Conservation (phyloP, 2,329 filamentous ascomycete genomes). For the Fusarium lyarnte region DNA sequence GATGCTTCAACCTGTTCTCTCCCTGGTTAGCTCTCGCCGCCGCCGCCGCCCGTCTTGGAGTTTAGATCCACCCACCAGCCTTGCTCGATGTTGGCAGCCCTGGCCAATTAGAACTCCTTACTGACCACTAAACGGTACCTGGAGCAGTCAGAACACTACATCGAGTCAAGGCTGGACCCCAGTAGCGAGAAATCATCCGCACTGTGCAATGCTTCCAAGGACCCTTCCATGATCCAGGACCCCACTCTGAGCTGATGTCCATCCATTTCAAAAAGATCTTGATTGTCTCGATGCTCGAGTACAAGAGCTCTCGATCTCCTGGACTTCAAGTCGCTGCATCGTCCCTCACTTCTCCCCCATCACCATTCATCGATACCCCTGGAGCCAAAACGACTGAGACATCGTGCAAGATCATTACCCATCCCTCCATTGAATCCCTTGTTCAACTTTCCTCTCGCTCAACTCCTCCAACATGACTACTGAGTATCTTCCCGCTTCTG, state of each 20-base stretch:
- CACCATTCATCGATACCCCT: background rate
- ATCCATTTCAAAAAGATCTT: conserved; percentile 31
- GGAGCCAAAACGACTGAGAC: background rate
- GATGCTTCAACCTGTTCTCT: conserved; percentile 11
- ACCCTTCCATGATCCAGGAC: conserved; percentile 11
- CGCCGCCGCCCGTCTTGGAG: conserved; percentile 21
- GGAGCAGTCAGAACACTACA: conserved; percentile 10
- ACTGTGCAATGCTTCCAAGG: conserved; percentile 13
- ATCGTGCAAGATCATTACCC: background rate
- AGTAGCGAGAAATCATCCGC: background rate
- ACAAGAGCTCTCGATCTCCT: conserved; percentile 16
- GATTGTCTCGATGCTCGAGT: conserved; percentile 21
- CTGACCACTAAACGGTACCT: conserved; percentile 7
- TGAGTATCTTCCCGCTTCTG: conserved; percentile 69
- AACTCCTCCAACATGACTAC: conserved; percentile 67
- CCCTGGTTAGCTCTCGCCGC: conserved; percentile 7
- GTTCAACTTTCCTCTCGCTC: background rate
- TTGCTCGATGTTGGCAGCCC: conserved; percentile 1
- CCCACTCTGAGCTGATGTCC: conserved; percentile 19
- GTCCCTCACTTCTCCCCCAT: background rate
- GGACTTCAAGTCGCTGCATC: background rate
- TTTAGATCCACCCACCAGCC: conserved; percentile 36
- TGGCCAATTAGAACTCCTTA: conserved; percentile 12
- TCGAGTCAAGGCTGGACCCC: conserved; percentile 7
- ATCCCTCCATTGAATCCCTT: background rate